These are phyloP conservation scores for Gracilaria caudata DNA, from an alignment of 23 red algal species.

Conservation along the genomic window DNA sequence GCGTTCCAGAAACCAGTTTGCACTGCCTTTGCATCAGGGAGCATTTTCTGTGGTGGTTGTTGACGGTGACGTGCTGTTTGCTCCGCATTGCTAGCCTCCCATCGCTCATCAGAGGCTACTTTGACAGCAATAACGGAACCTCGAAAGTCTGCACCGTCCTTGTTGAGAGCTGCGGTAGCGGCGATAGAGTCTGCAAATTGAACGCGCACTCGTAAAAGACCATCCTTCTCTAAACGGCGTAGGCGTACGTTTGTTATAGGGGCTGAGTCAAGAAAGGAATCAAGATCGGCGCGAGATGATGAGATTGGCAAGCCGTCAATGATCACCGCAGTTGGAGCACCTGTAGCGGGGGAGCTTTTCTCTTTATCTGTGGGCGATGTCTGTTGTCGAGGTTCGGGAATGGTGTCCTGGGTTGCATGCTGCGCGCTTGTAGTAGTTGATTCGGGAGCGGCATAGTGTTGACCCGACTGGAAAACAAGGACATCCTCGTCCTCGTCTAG, in stretches of 20 bases:
- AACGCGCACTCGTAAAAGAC: conserved; percentile 48
- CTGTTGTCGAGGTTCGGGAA: neutral
- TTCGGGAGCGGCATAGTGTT: neutral
- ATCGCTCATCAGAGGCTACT: conserved; percentile 40
- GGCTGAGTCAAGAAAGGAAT: conserved; percentile 31
- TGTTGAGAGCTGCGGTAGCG: conserved; percentile 13
- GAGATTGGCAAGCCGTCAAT: conserved; percentile 60
- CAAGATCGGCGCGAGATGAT: conserved; percentile 43
- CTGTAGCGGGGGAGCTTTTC: neutral
- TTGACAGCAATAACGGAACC: conserved; percentile 39
- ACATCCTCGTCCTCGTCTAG: conserved; percentile 65
- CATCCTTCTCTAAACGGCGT: conserved; percentile 28
- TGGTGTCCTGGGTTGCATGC: neutral
- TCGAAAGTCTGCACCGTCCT: conserved; percentile 38
- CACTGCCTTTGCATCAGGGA: conserved; percentile 51
- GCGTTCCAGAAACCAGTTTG: conserved; percentile 54
- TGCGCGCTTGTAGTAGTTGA: neutral
- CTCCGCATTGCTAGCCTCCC: conserved; percentile 15
- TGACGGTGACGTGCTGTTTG: neutral
- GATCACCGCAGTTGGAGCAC: conserved; percentile 21
- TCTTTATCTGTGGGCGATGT: neutral
- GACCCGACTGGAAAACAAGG: conserved; percentile 37
- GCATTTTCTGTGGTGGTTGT: neutral
- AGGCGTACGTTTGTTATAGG: conserved; percentile 26
- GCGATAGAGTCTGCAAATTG: conserved; percentile 31